Conservation (phyloP, 148 eudicot genomes). For the Selenicereus undatus region DNA sequence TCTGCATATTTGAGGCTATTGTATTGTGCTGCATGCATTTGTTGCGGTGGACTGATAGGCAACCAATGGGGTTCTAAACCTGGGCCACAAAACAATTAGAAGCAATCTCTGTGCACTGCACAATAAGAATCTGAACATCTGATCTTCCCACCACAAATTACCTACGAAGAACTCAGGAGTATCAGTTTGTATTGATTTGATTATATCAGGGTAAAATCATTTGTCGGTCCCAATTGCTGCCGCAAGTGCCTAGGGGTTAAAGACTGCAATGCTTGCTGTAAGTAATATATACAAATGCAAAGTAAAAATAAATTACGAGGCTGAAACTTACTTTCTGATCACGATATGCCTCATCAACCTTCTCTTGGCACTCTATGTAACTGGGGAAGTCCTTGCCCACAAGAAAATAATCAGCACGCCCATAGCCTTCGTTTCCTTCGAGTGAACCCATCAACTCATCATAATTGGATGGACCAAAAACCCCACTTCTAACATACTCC, state of each 20-base stretch:
- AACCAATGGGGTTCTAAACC: no score
- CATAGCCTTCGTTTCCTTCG: slow-evolving; percentile 89
- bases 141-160: no score
- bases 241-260: no score
- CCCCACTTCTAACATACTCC: slow-evolving; percentile 65
- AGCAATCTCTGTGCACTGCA: no score
- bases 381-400: slow-evolving; percentile 96
- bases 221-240: neutral
- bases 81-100: no score
- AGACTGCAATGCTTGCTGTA: no score
- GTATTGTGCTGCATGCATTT: no score
- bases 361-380: slow-evolving; percentile 89
- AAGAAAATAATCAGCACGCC: slow-evolving; percentile 92
- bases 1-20: no score
- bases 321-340: slow-evolving; percentile 64
- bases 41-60: no score
- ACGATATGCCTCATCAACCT: slow-evolving; percentile 78
- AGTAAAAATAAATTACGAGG: neutral
- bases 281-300: neutral
- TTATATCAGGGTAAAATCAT: neutral
- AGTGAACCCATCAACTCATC: slow-evolving; percentile 70
- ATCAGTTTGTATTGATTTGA: no score
- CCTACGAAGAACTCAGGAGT: no score
- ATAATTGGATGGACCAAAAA: slow-evolving; percentile 64
- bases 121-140: no score